Conservation (phyloP, 2,329 filamentous ascomycete species). For the Phyllosticta paracitricarpa region DNA sequence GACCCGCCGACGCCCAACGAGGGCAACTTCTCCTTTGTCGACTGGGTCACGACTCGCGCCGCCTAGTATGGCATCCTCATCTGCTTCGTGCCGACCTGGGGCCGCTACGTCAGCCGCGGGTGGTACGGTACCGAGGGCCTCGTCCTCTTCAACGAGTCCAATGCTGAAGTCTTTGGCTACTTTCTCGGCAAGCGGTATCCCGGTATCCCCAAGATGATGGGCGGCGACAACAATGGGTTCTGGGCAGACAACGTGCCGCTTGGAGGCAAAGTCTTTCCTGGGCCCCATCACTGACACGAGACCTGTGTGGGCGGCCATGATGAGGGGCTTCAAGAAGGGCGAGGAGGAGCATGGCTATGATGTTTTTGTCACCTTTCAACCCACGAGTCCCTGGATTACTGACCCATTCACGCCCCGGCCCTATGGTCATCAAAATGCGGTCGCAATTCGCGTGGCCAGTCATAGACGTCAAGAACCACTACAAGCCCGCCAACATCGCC, state of each 20-base stretch:
- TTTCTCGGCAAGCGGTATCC: neutral
- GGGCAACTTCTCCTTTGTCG: neutral
- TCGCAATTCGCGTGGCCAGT: neutral
- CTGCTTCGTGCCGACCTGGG: neutral
- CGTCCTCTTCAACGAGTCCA: neutral
- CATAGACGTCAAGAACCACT: slow-evolving; percentile 2
- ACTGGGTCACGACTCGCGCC: neutral
- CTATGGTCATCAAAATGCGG: slow-evolving; percentile 2
- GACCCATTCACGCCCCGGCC: neutral
- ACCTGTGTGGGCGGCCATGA: neutral
- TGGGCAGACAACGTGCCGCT: neutral
- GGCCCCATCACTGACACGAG: neutral
- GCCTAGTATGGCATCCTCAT: slow-evolving; percentile 3
- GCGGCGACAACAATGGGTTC: neutral
- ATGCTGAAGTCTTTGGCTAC: neutral
- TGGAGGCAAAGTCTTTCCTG: neutral
- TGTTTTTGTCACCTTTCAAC: neutral
- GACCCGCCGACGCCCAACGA: neutral
- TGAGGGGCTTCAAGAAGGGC: neutral
- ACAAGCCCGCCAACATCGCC: neutral
- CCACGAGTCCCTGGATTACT: neutral
- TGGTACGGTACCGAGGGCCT: neutral
- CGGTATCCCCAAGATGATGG: neutral
- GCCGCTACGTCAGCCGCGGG: neutral
- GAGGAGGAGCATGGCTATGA: neutral